Evolutionary conservation across 345 rosid genomes (phyloP), one percentile per base, ranked within the genome.

Genomic region (Euphorbia pulcherrima): DNA sequence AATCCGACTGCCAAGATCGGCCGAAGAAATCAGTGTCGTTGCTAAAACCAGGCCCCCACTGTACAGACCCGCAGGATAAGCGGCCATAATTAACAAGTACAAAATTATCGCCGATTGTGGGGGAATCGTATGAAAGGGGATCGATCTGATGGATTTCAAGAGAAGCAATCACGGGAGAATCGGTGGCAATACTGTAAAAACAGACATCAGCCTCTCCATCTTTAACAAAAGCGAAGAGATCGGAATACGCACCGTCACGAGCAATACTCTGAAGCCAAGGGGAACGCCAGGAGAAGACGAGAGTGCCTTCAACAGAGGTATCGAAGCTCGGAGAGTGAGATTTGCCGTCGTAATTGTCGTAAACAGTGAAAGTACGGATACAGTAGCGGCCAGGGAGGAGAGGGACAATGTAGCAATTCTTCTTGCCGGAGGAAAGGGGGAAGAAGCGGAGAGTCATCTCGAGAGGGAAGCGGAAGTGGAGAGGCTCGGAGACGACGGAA

Each of bases 11-110:
- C 99, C 99, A 95, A 0, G 98, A 78, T 47, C 99, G 83, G 8
- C 96, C 89, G 75, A 95, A 95, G 58, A 40, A 24, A 51, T 95
- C 99, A n/a, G 83, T 70, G 76, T 95, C 92, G 68, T 82, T 82
- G 66, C 85, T 89, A 77, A 95, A 88, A 2, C 97, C 99, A 1
- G 96, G 96, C 0, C 97, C 97, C 97, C 97, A 95, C 60, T 88
- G 97, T 5, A 33, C 65, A 0, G 90, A 83, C 0, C 97, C 97
- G 28, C 90, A 81, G 6, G 92, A 82, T 46, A 95, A 58, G 5
- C 99, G 80, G 17, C 98, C 99, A 68, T 95, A 95, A 68, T 92
- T 92, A 65, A 95, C 99, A 58, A 95, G 56, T 23, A 87, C 62
- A 61, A 74, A 79, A 12, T 71, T 51, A 27, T 74, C 72, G 1